phyloP scores from a whole-genome alignment of 2,329 filamentous ascomycete species.

The Juglanconis sp. region DNA sequence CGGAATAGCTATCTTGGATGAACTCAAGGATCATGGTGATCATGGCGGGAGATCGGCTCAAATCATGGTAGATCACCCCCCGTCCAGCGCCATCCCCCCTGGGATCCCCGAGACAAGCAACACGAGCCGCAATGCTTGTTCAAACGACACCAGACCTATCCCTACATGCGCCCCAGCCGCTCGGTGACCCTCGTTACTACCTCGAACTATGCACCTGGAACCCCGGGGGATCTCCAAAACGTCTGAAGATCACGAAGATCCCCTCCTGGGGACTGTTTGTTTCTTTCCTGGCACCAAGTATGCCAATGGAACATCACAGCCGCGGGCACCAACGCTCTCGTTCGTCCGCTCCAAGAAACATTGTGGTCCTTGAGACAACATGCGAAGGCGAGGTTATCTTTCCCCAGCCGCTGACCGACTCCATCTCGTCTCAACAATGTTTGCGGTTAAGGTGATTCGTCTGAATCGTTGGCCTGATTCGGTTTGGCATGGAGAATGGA shows the following conservation, averaged over 20 bases:
- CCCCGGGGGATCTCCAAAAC: neutral
- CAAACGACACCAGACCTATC: neutral
- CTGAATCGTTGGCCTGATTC: neutral
- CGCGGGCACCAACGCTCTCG: neutral
- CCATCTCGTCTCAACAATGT: constrained; percentile 1
- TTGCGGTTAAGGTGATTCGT: constrained; percentile 2
- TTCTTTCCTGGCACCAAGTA: neutral
- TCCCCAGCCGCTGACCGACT: neutral
- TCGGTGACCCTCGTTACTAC: neutral
- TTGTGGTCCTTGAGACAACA: neutral
- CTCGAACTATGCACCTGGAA: neutral
- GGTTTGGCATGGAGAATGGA: neutral
- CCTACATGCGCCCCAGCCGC: neutral
- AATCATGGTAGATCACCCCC: neutral
- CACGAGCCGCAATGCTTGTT: constrained; percentile 2
- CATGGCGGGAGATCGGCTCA: constrained; percentile 6
- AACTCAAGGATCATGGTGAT: neutral
- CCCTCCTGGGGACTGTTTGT: neutral
- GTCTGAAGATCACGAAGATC: neutral
- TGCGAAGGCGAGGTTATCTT: neutral
- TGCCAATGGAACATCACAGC: neutral
- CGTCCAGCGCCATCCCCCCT: neutral
- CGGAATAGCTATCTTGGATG: neutral
- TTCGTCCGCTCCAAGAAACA: constrained; percentile 8
- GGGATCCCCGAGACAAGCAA: neutral